Evolutionary conservation across 352 stramenopile species (phyloP), one percentile per base, ranked within the genome.

Genomic region (Phytophthora idaei): DNA sequence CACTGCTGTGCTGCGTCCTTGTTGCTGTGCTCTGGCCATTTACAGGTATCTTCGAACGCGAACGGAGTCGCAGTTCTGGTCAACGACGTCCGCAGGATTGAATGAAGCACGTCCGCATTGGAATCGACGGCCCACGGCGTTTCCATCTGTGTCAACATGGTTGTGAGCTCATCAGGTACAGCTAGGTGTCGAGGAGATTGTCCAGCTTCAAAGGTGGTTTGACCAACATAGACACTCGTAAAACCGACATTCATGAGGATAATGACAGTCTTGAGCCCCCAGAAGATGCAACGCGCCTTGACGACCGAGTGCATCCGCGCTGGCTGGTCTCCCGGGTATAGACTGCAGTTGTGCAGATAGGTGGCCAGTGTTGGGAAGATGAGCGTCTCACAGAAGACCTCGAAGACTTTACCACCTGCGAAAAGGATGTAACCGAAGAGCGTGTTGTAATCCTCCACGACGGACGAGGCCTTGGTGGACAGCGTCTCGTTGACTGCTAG

Each of bases 211-310:
- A 69, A 39, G 9, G 53, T 69, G 7, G 56, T 69, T 47, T 77
- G 63, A 64, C 77, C 76, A n/a, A 89, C 74, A 56, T 78, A 89
- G 29, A 89, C 70, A 80, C 77, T 87, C 4, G 76, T 75, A 17
- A 80, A 82, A 27, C 77, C 77, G 15, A 89, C 76, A 53, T 87
- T 89, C 80, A 89, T 85, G 67, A 87, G 71, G 64, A 89, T 87
- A 50, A 86, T 73, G 12, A 87, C 71, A 27, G 74, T 79, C 71
- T 83, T 85, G 46, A 89, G 69, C 0, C 75, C 80, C 80, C 80
- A 89, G 46, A 89, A 87, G 41, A 89, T 85, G 45, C 55, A 57
- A 34, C 73, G 73, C 8, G 47, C 59, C 63, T 89, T 89, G 25
- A 74, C 55, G 21, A 57, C 65, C 41, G 77, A 86, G 39, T 79